Evolutionary conservation across 225 moss, liverwort and hornwort genomes (phyloP), one percentile per base, ranked within the genome.

Genomic region (Anthoceros angustus): DNA sequence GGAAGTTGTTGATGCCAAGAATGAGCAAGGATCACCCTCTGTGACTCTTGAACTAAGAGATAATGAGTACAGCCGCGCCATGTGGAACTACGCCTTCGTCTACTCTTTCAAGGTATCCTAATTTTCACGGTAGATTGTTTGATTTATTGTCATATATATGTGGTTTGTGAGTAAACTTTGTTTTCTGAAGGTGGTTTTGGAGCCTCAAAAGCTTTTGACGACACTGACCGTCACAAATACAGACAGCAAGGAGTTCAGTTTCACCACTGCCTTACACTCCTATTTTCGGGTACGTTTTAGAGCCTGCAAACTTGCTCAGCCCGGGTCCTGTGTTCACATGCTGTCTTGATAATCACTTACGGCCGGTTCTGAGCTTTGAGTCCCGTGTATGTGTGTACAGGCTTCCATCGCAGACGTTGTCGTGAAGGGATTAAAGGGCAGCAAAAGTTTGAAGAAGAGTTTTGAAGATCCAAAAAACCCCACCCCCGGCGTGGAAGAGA

Each of bases 241-340:
- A 42, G 95, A 91, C 68, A 39, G 68, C 23, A 91, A 88, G 68
- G 62, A 80, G 9, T 98, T 98, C 68, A 82, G 83, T 61, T 98
- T 98, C 73, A 98, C 91, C 50, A 76, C 91, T 70, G 95, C 91
- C 46, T 61, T 98, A 15, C 95, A 98, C 78, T 81, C 91, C 8
- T 98, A 98, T 68, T 98, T 91, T 61, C 80, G 79, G 77, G 94
- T 77, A 63, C 75, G 82, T 68, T 14, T 11, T 26, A 61, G 40
- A 39, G 12, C 41, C 55, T 65, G 32, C 10, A 25, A 41, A 18
- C 60, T 42, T 43, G 42, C 42, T 18, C 8, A 42, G 10, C 18
- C 12, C 38, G 25, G 32, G 50, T 55, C 24, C 21, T 62, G 2
- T 39, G 10, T 61, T 24, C 4, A 20, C 23, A 42, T 39, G 49